Evolutionary conservation across 176 grass and related monocot species (phyloP).

Genomic region (Otatea glauca): DNA sequence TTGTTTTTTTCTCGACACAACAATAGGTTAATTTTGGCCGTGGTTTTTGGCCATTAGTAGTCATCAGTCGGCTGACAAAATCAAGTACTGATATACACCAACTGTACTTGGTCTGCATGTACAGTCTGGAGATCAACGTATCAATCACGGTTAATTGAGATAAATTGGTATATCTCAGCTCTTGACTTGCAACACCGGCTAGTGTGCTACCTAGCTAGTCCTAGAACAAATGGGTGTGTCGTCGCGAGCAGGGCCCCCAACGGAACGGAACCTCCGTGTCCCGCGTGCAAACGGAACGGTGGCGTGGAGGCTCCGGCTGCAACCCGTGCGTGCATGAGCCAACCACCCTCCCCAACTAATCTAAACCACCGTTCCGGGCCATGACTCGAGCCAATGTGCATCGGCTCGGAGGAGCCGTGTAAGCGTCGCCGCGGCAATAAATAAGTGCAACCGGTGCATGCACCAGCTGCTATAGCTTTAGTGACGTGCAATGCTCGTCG

Average conservation of each 20-base stretch:
- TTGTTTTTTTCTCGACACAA: too few species aligned
- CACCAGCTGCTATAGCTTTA: not conserved
- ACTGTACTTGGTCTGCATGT: too few species aligned
- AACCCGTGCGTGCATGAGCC: not conserved
- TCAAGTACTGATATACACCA: too few species aligned
- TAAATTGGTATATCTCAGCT: too few species aligned
- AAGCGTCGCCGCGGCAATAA: slow-evolving; percentile 22
- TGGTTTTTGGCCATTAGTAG: too few species aligned
- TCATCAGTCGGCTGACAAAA: too few species aligned
- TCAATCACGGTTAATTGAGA: too few species aligned
- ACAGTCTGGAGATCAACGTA: too few species aligned
- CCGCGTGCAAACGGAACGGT: slow-evolving; percentile 29
- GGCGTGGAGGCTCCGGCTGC: slow-evolving; percentile 14
- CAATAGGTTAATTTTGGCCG: too few species aligned
- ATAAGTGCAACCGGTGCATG: not conserved
- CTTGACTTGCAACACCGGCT: too few species aligned
- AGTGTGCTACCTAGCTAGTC: too few species aligned
- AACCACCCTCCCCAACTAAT: not conserved
- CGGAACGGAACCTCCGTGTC: not conserved
- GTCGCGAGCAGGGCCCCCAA: not conserved
- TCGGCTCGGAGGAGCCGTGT: not conserved
- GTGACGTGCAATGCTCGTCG: slow-evolving; percentile 25
- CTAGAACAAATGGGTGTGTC: not conserved
- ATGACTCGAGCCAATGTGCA: not conserved
- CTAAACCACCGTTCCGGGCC: too few species aligned